Base-by-base conservation (phyloP, 371 early-diverging fungal genomes). In the Apophysomyces variabilis region DNA sequence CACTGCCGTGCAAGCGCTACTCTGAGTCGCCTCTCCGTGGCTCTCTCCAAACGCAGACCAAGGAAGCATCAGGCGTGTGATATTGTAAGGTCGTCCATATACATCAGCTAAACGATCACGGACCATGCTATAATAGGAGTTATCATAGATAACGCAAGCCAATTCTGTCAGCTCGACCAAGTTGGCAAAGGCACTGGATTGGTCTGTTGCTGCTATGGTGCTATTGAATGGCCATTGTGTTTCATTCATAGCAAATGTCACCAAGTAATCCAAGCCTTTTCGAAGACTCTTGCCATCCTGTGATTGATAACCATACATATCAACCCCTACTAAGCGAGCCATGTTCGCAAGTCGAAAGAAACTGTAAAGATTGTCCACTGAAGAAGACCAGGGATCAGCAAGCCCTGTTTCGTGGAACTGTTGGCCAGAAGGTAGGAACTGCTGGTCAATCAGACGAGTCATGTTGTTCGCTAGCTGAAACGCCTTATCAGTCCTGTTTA, bases 161-260 rank as follows among this genome's bases (percentile, higher is more conserved):
- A 71, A 67, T 65, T 82, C 78, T 21, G 77, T 66, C 35, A 82
- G 54, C 66, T 79, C 70, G 13, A 76, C 61, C 38, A 81, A 67
- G 36, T 67, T 67, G 26, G 66, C 64, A 9, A 9, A 21, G 56
- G 70, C 60, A 8, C 67, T 68, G 56, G 67, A 67, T 11, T 60
- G 57, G 43, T 62, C 41, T 45, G 32, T 26, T 26, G 32, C 1
- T 26, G 75, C 70, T 63, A 68, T 63, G 14, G 65, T 66, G 41
- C 82, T 82, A n/a, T 14, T 11, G 32, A 71, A 75, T 1, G 74
- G 71, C 86, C 86, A 85, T 47, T 9, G 81, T 83, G 60, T 76
- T 72, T 8, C 66, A 44, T 8, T 83, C 79, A 70, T 73, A 76
- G 0, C 84, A 81, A 36, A 84, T 0, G 32, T 26, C 32, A 26